Conservation (phyloP, 345 rosid species). For the Brassica nigra region DNA sequence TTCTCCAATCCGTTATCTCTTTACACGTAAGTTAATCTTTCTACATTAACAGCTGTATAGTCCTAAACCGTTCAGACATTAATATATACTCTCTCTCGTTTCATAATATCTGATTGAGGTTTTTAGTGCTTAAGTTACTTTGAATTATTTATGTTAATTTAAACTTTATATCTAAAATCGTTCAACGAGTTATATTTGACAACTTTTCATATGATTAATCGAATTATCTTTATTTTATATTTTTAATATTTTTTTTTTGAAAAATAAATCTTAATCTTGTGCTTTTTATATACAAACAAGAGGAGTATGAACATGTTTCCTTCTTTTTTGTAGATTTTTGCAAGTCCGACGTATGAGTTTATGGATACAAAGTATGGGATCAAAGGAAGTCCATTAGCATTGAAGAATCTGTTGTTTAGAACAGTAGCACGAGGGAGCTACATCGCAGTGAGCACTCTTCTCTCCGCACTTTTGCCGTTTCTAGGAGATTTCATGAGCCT, state of each 20-base stretch:
- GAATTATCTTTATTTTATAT: too few species aligned
- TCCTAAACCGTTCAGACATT: background rate
- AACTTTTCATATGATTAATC: too few species aligned
- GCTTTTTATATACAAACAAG: too few species aligned
- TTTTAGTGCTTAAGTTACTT: too few species aligned
- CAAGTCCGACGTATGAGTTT: slow-evolving; percentile 86
- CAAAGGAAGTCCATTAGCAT: slow-evolving; percentile 59
- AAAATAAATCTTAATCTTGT: too few species aligned
- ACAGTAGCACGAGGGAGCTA: slow-evolving; percentile 74
- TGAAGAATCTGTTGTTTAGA: slow-evolving; percentile 65
- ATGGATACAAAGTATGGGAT: slow-evolving; percentile 80
- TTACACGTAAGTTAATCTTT: slow-evolving; percentile 29
- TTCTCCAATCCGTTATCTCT: background rate
- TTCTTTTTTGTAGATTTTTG: slow-evolving; percentile 61
- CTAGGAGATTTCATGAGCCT: slow-evolving; percentile 3
- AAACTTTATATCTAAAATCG: too few species aligned
- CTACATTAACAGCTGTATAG: background rate
- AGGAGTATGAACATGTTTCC: background rate
- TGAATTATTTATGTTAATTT: too few species aligned
- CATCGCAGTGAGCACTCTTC: slow-evolving; percentile 11
- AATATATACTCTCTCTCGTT: too few species aligned
- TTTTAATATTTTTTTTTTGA: too few species aligned
- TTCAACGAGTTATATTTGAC: too few species aligned
- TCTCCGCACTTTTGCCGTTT: background rate
- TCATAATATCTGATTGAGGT: too few species aligned